Conservation (phyloP, 257 asterid species). For the Solanum clarkiae region DNA sequence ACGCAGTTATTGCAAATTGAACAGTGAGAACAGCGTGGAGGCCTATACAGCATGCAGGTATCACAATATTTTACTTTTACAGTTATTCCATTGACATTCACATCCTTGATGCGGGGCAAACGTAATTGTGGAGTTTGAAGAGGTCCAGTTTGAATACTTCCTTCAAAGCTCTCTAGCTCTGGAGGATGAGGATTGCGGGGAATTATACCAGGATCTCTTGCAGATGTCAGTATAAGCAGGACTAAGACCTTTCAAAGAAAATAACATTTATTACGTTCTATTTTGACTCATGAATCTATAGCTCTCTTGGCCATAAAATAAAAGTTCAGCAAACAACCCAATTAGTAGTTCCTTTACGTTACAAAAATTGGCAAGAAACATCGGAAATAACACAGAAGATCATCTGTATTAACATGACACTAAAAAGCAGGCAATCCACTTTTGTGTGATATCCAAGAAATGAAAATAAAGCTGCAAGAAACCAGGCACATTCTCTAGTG, state of each 20-base stretch:
- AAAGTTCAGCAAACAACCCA: background rate
- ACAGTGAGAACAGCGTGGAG: conserved; percentile 96
- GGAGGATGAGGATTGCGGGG: conserved; percentile 89
- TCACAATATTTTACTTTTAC: conserved; percentile 86
- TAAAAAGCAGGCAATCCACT: background rate
- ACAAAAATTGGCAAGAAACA: background rate
- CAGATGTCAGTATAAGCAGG: conserved; percentile 70
- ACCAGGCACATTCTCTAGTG: background rate
- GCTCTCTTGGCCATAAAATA: background rate
- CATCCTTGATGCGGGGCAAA: conserved; percentile 66
- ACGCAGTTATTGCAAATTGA: conserved; percentile 94
- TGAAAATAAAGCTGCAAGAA: background rate
- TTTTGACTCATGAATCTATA: background rate
- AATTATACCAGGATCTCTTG: conserved; percentile 89
- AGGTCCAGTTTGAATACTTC: conserved; percentile 27
- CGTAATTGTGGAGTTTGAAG: conserved; percentile 36
- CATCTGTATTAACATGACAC: background rate
- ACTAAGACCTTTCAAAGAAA: conserved; percentile 42
- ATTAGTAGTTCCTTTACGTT: background rate
- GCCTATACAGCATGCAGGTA: conserved; percentile 81
- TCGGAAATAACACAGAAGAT: background rate
- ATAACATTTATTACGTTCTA: background rate
- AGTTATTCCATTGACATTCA: conserved; percentile 48
- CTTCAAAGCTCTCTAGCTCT: conserved; percentile 54
- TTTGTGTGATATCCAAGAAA: background rate